These are phyloP conservation scores for Ceratobasidium sp. DNA, from an alignment of 1,284 basidiomycete genomes.

Conservation along the genomic window DNA sequence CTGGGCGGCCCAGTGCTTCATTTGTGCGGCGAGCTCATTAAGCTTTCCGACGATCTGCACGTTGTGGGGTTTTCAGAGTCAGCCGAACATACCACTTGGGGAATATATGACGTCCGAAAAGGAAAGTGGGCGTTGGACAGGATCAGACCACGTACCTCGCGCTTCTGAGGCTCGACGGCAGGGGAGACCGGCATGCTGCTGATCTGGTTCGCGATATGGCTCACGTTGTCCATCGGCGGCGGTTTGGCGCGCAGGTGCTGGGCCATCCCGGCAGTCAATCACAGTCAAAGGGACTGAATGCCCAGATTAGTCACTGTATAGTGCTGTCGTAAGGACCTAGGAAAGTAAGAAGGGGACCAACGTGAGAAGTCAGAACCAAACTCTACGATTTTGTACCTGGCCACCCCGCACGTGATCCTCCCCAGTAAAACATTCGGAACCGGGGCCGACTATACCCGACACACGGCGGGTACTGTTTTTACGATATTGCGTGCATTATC, in stretches of 20 bases:
- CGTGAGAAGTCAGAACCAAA: constrained; percentile 7
- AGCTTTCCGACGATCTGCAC: constrained; percentile 33
- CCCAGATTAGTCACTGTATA: constrained; percentile 12
- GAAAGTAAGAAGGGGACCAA: constrained; percentile 1
- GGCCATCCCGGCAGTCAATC: constrained; percentile 9
- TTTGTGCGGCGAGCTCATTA: constrained; percentile 34
- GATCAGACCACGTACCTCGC: constrained; percentile 30
- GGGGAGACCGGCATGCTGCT: constrained; percentile 26
- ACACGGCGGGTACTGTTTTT: not conserved
- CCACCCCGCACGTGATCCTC: not conserved
- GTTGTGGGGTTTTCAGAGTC: not conserved
- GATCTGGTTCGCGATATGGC: constrained; percentile 31
- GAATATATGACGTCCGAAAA: not conserved
- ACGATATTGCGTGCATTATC: not conserved
- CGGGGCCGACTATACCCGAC: constrained; percentile 11
- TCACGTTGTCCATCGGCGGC: constrained; percentile 8
- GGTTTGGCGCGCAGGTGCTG: constrained; percentile 2
- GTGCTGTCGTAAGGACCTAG: not conserved
- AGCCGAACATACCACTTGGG: not conserved
- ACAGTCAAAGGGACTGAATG: constrained; percentile 7
- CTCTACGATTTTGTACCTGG: constrained; percentile 15
- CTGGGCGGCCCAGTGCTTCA: constrained; percentile 30
- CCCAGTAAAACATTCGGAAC: not conserved
- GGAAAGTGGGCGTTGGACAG: not conserved
- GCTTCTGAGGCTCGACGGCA: constrained; percentile 35